A percentile compares a stretch with the other conserved stretches of the same genome.
These are phyloP conservation scores for Podaxis carcinomalis DNA, from an alignment of 768 basidiomycete genomes.

Conservation along the genomic window DNA sequence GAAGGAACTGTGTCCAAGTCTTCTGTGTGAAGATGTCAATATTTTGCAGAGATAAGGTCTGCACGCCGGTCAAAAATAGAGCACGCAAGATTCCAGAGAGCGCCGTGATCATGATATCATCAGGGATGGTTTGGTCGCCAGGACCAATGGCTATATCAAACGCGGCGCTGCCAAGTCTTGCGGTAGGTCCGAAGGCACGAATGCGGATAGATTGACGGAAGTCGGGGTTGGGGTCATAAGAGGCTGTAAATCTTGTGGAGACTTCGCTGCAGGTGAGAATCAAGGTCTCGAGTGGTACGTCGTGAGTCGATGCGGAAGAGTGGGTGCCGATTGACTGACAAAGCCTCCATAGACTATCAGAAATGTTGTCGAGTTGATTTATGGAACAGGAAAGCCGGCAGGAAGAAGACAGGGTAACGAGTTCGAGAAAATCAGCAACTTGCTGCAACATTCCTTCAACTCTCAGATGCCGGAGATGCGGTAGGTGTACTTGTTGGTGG, in stretches of 20 bases:
- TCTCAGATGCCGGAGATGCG: neutral
- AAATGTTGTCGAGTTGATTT: neutral
- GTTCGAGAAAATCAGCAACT: constrained; percentile 3
- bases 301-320: neutral
- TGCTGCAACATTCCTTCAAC: constrained; percentile 3
- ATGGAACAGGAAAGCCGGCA: constrained; percentile 6
- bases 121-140: constrained; percentile 20
- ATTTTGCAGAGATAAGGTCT: constrained; percentile 31
- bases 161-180: constrained; percentile 19
- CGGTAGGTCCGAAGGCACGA: constrained; percentile 25
- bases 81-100: constrained; percentile 28
- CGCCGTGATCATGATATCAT: constrained; percentile 28
- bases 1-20: constrained; percentile 31
- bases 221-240: constrained; percentile 20
- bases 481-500: constrained; percentile 16
- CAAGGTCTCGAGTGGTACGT: constrained; percentile 3
- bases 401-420: neutral
- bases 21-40: constrained; percentile 36
- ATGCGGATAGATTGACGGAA: constrained; percentile 31
- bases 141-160: constrained; percentile 29
- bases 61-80: constrained; percentile 26
- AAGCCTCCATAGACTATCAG: neutral
- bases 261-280: constrained; percentile 3
- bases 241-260: neutral
- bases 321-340: constrained; percentile 2